Conservation (phyloP, 179 eudicot species). For the Spinacia oleracea region DNA sequence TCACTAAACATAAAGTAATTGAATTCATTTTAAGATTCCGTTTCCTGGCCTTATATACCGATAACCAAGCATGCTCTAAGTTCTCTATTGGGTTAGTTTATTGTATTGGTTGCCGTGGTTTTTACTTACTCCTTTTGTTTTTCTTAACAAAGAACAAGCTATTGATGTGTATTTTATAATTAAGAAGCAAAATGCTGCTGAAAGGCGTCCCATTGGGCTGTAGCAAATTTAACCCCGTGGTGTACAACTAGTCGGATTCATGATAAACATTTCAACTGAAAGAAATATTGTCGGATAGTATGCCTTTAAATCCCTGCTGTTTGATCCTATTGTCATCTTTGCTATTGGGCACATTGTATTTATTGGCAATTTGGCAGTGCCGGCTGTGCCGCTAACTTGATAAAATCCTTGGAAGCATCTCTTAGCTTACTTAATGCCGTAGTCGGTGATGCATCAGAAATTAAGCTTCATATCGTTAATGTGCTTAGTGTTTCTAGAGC, state of each 20-base stretch:
- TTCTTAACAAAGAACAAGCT: no score
- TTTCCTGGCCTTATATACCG: no score
- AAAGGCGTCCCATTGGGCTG: not conserved
- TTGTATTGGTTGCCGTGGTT: not conserved
- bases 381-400: not conserved
- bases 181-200: not conserved
- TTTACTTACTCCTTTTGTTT: no score
- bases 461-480: not conserved
- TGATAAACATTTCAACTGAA: not conserved
- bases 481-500: not conserved
- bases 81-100: not conserved
- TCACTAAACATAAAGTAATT: no score
- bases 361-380: no score
- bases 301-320: not conserved
- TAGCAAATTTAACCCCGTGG: not conserved
- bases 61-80: not conserved
- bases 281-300: not conserved
- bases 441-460: not conserved
- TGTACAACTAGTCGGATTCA: not conserved
- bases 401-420: not conserved
- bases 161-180: not conserved
- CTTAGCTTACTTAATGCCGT: not conserved
- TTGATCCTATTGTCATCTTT: not conserved
- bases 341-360: not conserved
- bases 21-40: no score